Evolutionary conservation across 2,329 filamentous ascomycete genomes (phyloP).

Genomic region (Fusarium domesticum): DNA sequence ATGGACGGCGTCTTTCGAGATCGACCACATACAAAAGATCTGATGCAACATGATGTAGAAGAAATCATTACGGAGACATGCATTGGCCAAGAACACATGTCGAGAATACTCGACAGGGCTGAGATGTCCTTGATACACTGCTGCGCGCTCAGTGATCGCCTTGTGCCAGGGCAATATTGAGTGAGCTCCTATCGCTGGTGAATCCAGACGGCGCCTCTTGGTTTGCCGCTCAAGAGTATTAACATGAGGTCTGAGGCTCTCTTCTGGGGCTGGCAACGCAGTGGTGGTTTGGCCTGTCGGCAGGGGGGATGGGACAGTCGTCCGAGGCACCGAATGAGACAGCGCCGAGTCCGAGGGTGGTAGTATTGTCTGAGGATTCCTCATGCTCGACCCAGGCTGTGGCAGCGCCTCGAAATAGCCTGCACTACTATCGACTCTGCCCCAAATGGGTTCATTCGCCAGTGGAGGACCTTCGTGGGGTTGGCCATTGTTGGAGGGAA

Average conservation of each 20-base stretch:
- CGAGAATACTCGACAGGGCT: conserved; percentile 46
- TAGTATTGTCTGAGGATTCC: background rate
- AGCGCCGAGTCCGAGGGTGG: background rate
- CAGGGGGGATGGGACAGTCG: background rate
- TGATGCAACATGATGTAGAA: conserved; percentile 67
- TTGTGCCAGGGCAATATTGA: conserved; percentile 11
- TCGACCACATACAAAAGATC: conserved; percentile 57
- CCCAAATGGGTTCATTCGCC: background rate
- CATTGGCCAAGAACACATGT: conserved; percentile 53
- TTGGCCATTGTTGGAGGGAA: conserved; percentile 4
- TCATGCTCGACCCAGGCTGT: background rate
- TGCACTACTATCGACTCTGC: background rate
- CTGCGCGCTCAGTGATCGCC: conserved; percentile 20
- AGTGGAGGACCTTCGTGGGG: background rate
- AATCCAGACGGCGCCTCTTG: background rate
- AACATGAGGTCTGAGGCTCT: background rate
- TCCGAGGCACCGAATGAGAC: background rate
- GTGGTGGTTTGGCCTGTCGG: background rate
- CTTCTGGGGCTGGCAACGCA: background rate
- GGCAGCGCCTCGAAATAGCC: background rate
- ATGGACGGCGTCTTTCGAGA: conserved; percentile 36
- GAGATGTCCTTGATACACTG: conserved; percentile 15
- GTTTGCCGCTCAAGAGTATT: background rate
- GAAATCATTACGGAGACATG: conserved; percentile 53
- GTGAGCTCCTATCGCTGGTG: background rate